Base-by-base conservation (phyloP, 352 stramenopile genomes). In the Globisporangium nodosum region DNA sequence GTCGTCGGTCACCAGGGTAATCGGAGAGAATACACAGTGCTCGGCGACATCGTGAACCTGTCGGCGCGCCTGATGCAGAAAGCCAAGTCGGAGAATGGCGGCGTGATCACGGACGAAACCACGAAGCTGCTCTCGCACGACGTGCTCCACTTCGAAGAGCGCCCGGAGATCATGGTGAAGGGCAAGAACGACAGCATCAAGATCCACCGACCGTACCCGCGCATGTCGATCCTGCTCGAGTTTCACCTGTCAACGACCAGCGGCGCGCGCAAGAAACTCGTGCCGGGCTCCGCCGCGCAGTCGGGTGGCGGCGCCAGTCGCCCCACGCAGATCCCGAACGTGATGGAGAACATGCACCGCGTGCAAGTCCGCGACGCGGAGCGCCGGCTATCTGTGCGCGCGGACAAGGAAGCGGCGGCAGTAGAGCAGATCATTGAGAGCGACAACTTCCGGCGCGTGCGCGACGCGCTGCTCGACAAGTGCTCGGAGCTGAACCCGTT, bases 11-110 rank as follows among this genome's bases (percentile, higher is more conserved):
- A 92, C 49, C 89, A 94, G 58, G 84, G 87, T 20, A 96, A 94
- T 21, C 75, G 94, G 1, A 81, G 92, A 27, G 94, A 98, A 68
- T 98, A 98, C 73, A 97, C 90, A 0, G 88, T 98, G 20, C 71
- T 98, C 0, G 93, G 93, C 3, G 90, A 98, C 62, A 92, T 94
- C 15, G 93, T 98, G n/a, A 98, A 98, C 53, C 64, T 98, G 5
- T 90, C 86, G 3, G 93, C 93, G 9, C 77, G 93, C 9, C 77
- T 98, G 8, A 98, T 98, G 93, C 82, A 96, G 54, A 87, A 82
- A 30, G 85, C 82, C 8, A 95, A 95, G 66, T 81, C 74, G 0
- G 84, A 95, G 57, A 70, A 75, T n/a, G 87, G 85, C 18, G 85
- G 83, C 12, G 82, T 96, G 30, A 92, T 97, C 68, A 96, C 88